Percentiles rank a stretch among this genome's conserved stretches.
Conservation (phyloP, 495 filamentous ascomycete species). For the Hypomontagnella submonticulosa region DNA sequence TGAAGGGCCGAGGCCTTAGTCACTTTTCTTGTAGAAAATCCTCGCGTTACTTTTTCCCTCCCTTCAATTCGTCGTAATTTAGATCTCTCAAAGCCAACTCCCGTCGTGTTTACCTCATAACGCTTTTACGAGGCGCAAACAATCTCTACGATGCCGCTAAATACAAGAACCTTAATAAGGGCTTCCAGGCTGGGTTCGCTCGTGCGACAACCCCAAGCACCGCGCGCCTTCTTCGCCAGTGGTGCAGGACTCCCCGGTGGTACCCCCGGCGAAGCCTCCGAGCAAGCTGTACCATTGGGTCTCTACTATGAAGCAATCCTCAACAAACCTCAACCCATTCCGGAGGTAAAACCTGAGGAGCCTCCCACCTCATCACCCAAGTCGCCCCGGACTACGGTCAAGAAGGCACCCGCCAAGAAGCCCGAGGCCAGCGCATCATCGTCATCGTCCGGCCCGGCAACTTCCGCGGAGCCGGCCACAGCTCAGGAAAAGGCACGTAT, state of each 20-base stretch:
- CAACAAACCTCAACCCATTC: slow-evolving; percentile 52
- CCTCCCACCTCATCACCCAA: slow-evolving; percentile 53
- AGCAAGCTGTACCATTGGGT: slow-evolving; percentile 33
- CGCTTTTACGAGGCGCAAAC: not conserved
- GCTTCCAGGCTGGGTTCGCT: slow-evolving; percentile 42
- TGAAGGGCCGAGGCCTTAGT: slow-evolving; percentile 23
- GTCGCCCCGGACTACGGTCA: slow-evolving; percentile 38
- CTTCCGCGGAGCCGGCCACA: slow-evolving; percentile 51
- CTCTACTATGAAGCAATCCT: slow-evolving; percentile 60
- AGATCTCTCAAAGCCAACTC: slow-evolving; percentile 7
- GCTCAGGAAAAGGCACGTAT: slow-evolving; percentile 69
- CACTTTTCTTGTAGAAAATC: slow-evolving; percentile 12
- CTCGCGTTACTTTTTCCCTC: not conserved
- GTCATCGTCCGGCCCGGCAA: slow-evolving; percentile 40
- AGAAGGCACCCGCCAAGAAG: slow-evolving; percentile 44
- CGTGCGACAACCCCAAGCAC: slow-evolving; percentile 30
- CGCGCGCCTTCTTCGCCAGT: slow-evolving; percentile 38
- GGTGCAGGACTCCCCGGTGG: slow-evolving; percentile 42
- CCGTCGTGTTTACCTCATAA: not conserved
- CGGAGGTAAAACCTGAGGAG: slow-evolving; percentile 51
- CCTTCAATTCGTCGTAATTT: slow-evolving; percentile 19
- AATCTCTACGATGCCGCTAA: slow-evolving; percentile 36
- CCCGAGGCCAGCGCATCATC: slow-evolving; percentile 21
- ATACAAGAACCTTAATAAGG: slow-evolving; percentile 41
- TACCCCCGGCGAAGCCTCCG: slow-evolving; percentile 38